phyloP scores from a whole-genome alignment of 768 basidiomycete genomes.

The Rhodotorula paludigena region DNA sequence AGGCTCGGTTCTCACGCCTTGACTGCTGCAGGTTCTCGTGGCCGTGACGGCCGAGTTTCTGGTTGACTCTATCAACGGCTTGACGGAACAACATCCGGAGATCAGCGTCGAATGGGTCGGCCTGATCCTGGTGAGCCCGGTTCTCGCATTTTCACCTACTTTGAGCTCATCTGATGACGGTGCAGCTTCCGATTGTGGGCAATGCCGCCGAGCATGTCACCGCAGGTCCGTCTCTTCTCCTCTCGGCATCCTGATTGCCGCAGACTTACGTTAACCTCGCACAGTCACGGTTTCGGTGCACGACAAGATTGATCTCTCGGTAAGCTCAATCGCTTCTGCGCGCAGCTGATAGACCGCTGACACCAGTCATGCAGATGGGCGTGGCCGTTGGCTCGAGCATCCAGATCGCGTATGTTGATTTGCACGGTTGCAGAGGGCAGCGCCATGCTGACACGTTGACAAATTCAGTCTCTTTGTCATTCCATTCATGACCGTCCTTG shows the following conservation, averaged over 20 bases:
- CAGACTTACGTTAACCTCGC: neutral
- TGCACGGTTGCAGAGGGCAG: too few species aligned
- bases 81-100: slow-evolving; percentile 54
- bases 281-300: slow-evolving; percentile 88
- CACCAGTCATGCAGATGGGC: slow-evolving; percentile 51
- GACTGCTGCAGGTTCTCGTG: neutral
- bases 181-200: slow-evolving; percentile 76
- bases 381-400: slow-evolving; percentile 62
- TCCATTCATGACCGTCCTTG: slow-evolving; percentile 58
- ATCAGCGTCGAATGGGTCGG: slow-evolving; percentile 81
- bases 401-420: slow-evolving; percentile 65
- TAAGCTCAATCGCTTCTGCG: neutral
- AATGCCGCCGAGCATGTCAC: slow-evolving; percentile 61
- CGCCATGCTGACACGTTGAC: neutral
- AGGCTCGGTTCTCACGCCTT: neutral
- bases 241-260: slow-evolving; percentile 60
- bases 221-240: neutral
- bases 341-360: neutral
- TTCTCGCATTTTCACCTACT: neutral
- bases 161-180: too few species aligned
- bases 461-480: slow-evolving; percentile 62
- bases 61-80: slow-evolving; percentile 68
- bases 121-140: slow-evolving; percentile 58
- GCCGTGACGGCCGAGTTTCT: slow-evolving; percentile 63
- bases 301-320: slow-evolving; percentile 71